Conservation (phyloP, 306 rosid genomes). For the Vigna mungo region DNA sequence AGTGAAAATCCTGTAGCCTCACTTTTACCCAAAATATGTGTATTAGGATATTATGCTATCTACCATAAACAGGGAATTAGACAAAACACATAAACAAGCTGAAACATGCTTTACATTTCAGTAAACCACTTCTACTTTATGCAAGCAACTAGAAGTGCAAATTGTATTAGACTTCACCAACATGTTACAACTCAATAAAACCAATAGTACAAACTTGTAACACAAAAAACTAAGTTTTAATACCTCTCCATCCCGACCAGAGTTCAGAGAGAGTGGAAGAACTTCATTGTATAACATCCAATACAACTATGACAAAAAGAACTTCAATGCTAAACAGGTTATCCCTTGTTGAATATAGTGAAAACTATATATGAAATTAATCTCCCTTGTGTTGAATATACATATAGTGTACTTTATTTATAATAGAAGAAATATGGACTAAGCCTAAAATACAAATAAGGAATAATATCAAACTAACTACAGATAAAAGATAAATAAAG, state of each 20-base stretch:
- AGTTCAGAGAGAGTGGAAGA: not conserved
- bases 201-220: not conserved
- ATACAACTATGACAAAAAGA: not conserved
- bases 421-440: too few relatives aligned
- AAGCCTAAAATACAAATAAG: too few relatives aligned
- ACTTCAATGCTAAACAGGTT: not conserved
- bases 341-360: not conserved
- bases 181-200: not conserved
- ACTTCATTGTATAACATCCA: not conserved
- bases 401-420: too few relatives aligned
- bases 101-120: not conserved
- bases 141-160: slow-evolving; percentile 13
- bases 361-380: too few relatives aligned
- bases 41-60: not conserved
- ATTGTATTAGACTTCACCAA: not conserved
- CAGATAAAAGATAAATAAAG: too few relatives aligned
- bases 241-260: not conserved
- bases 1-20: slow-evolving; percentile 21
- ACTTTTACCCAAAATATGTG: not conserved
- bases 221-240: not conserved
- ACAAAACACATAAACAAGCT: not conserved
- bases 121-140: not conserved
- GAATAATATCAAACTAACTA: too few relatives aligned
- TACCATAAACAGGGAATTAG: not conserved
- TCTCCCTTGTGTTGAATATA: too few relatives aligned